Evolutionary conservation across 306 rosid genomes (phyloP).

Genomic region (Vicia faba): DNA sequence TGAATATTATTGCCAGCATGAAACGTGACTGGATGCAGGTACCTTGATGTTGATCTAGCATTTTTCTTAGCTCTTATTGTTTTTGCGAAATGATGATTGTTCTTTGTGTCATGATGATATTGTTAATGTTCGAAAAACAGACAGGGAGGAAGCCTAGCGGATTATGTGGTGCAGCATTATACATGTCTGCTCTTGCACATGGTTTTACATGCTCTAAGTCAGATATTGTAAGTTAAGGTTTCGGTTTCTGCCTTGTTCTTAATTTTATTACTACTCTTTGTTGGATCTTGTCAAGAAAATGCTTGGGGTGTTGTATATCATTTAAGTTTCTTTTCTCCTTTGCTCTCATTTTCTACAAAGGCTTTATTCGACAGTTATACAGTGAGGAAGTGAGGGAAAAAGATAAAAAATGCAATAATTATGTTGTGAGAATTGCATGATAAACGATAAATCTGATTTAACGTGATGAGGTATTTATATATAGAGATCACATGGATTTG

Average conservation of each 20-base stretch:
- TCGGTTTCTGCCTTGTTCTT: slow-evolving; percentile 17
- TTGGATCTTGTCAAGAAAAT: neutral
- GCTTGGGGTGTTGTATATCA: neutral
- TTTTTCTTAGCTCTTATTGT: neutral
- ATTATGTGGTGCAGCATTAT: slow-evolving; percentile 87
- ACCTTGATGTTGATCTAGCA: slow-evolving; percentile 26
- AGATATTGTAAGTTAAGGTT: slow-evolving; percentile 70
- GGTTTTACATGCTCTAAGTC: slow-evolving; percentile 70
- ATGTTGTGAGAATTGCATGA: neutral
- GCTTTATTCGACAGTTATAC: slow-evolving; percentile 7
- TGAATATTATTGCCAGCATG: slow-evolving; percentile 75
- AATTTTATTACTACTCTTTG: slow-evolving; percentile 6
- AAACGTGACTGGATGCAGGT: slow-evolving; percentile 98
- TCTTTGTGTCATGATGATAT: slow-evolving; percentile 16
- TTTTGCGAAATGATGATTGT: neutral
- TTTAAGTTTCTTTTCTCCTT: slow-evolving; percentile 16
- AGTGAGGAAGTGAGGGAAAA: slow-evolving; percentile 1
- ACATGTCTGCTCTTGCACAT: slow-evolving; percentile 77
- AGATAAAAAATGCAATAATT: neutral
- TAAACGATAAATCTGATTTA: neutral
- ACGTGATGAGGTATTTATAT: neutral
- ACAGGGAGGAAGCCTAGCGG: slow-evolving; percentile 95
- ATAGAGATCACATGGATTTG: neutral
- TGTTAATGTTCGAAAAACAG: slow-evolving; percentile 48
- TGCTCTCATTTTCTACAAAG: neutral